Base-by-base conservation (phyloP, 768 basidiomycete species). In the Termitomyces sp. region DNA sequence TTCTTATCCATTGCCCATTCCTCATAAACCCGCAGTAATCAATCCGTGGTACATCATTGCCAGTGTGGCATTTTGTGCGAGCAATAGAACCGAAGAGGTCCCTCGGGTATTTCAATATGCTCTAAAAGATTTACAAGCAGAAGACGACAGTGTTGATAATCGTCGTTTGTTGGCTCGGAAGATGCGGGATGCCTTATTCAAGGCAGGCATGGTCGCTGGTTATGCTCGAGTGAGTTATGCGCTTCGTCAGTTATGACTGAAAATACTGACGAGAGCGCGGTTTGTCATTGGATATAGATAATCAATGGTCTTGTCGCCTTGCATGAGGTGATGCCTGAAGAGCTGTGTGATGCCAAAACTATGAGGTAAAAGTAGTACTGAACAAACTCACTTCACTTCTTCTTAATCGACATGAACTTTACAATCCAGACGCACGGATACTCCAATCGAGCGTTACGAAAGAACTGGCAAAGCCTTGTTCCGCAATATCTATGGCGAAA, bases 1-100 rank as follows among this genome's bases (percentile, higher is more conserved):
- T 3, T 12, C 16, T 42, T 27, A 24, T 8, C 49, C 16, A n/a
- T 32, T 31, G 14, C 29, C 10, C 34, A 24, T 24, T 18, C 4
- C 52, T 54, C 9, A 51, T 22, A 16, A 27, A 4, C 47, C 56
- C 13, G 51, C 56, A 65, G 44, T 54, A 42, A 50, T 65, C 4
- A 83, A 77, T 55, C 79, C 85, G 9, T 88, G 86, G 86, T 83
- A 80, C 57, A 73, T 86, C 43, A 71, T 86, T 32, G 76, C 82
- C 2, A 78, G 79, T 8, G 79, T 84, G 32, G 74, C 79, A 1
- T 85, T 85, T 65, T 77, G 76, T 58, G 80, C 83, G 7, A 78
- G 79, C 64, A 88, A 88, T 62, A 70, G 71, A 34, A 78, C 85
- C 4, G 84, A 86, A 31, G 83, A 72, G 2, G 80, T 86, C 32